Evolutionary conservation across 1,284 basidiomycete species (phyloP).

Genomic region (Ceratobasidium sp.): DNA sequence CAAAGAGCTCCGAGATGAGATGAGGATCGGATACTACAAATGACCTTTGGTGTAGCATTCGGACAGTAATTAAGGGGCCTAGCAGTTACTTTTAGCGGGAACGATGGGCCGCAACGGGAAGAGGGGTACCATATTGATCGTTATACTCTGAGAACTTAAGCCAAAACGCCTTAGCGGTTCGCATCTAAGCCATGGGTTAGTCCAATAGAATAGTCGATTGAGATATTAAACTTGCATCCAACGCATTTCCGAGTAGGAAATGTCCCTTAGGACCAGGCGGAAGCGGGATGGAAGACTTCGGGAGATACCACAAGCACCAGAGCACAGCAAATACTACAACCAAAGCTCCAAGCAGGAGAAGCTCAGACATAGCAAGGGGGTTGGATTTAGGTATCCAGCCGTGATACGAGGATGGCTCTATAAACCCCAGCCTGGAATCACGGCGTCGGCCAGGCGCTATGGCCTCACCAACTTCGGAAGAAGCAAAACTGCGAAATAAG

Average conservation of each 20-base stretch:
- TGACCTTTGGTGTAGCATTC: slow-evolving; percentile 19
- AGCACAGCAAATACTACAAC: no score
- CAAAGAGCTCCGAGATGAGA: neutral
- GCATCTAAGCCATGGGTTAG: neutral
- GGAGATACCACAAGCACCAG: no score
- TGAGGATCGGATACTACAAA: slow-evolving; percentile 17
- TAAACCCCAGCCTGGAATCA: no score
- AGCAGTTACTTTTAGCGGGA: neutral
- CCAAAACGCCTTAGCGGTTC: slow-evolving; percentile 8
- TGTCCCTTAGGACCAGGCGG: neutral
- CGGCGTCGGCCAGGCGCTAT: no score
- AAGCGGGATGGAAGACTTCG: no score
- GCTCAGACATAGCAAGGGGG: no score
- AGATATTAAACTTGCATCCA: slow-evolving; percentile 3
- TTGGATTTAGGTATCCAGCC: no score
- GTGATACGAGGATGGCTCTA: no score
- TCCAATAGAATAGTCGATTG: neutral
- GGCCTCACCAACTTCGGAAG: no score
- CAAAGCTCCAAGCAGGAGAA: no score
- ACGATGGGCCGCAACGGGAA: neutral
- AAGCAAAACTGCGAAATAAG: no score
- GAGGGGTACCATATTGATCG: slow-evolving; percentile 18
- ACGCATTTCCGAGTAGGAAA: slow-evolving; percentile 13
- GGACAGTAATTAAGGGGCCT: slow-evolving; percentile 24
- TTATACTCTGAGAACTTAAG: slow-evolving; percentile 27